phyloP scores from a whole-genome alignment of 2,329 filamentous ascomycete genomes.

The Fusarium subtropicale region DNA sequence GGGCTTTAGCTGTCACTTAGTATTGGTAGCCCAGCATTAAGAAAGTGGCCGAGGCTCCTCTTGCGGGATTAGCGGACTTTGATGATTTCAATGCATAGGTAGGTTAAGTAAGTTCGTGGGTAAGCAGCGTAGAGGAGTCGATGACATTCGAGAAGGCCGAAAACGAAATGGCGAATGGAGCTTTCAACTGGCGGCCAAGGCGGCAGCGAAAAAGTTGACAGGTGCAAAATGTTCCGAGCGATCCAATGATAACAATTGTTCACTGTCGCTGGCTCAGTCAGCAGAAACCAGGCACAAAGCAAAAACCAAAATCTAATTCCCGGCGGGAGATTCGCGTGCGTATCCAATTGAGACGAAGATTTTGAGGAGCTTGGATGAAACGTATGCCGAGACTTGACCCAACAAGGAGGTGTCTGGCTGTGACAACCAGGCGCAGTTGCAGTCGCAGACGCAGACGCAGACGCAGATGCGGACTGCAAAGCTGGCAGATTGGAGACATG shows the following conservation, averaged over 20 bases:
- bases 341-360: constrained; percentile 28
- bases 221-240: constrained; percentile 6
- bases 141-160: constrained; percentile 16
- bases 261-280: background rate
- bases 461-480: constrained; percentile 5
- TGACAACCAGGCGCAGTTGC: constrained; percentile 3
- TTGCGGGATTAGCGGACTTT: constrained; percentile 34
- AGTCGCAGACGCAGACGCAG: background rate
- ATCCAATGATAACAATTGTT: background rate
- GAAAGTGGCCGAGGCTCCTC: constrained; percentile 14
- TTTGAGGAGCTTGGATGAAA: constrained; percentile 34
- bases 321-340: constrained; percentile 25
- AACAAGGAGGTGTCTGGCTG: constrained; percentile 22
- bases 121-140: constrained; percentile 25
- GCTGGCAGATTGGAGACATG: constrained; percentile 5
- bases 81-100: constrained; percentile 19
- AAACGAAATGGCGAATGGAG: constrained; percentile 28
- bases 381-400: constrained; percentile 34
- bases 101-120: background rate
- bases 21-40: background rate
- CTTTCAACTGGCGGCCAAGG: constrained; percentile 20
- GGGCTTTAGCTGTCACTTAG: constrained; percentile 26
- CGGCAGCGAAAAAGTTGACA: constrained; percentile 18
- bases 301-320: constrained; percentile 25
- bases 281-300: constrained; percentile 16